A percentile compares a stretch with the other conserved stretches of the same genome.
phyloP scores from a whole-genome alignment of 106 monocot genomes.

The Phalaenopsis equestris region DNA sequence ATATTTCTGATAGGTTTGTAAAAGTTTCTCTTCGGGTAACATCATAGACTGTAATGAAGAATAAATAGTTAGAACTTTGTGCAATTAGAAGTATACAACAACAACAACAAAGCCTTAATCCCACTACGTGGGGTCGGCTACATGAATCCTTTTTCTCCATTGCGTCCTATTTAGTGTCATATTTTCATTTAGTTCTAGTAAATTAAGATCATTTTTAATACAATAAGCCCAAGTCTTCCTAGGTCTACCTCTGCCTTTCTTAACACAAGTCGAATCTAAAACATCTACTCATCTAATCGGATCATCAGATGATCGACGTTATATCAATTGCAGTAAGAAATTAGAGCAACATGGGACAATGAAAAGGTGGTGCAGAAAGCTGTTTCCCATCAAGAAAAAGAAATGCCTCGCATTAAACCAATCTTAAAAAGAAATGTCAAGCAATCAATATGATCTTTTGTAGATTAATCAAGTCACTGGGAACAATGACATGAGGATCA shows the following conservation, averaged over 20 bases:
- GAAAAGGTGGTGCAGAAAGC: not conserved
- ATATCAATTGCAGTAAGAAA: not conserved
- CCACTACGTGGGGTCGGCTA: too few species aligned
- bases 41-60: slow-evolving; percentile 65
- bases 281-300: too few species aligned
- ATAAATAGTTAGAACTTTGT: not conserved
- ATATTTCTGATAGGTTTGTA: slow-evolving; percentile 79
- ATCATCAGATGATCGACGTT: too few species aligned
- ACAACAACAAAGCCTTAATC: too few species aligned
- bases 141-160: too few species aligned
- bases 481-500: not conserved
- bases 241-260: too few species aligned
- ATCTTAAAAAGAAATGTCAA: not conserved
- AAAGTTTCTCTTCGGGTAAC: slow-evolving; percentile 81
- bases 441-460: not conserved
- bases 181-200: too few species aligned
- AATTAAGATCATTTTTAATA: too few species aligned
- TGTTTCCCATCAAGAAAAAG: not conserved
- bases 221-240: too few species aligned
- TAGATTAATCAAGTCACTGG: not conserved
- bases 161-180: too few species aligned
- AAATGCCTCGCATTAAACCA: not conserved
- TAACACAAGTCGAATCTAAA: too few species aligned
- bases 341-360: not conserved
- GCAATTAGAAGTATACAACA: not conserved